Percentiles rank a stretch among this genome's conserved stretches.
Conservation (phyloP, 768 basidiomycete species). For the Pleurotus platypus region DNA sequence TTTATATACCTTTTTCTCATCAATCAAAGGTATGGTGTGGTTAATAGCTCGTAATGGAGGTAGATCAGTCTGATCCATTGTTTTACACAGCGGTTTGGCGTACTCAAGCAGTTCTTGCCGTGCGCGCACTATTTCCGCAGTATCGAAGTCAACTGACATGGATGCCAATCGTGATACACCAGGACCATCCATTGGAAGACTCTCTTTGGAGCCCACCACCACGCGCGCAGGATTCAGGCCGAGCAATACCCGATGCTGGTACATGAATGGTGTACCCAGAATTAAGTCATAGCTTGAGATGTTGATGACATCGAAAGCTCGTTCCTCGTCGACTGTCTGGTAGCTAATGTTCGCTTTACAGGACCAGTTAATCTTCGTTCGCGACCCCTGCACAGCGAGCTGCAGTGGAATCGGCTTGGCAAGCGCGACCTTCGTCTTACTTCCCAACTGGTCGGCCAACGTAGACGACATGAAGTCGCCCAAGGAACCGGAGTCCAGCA, state of each 20-base stretch:
- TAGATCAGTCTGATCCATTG: slow-evolving; percentile 23
- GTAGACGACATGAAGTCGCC: slow-evolving; percentile 38
- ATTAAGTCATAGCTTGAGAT: slow-evolving; percentile 36
- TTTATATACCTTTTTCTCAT: slow-evolving; percentile 22
- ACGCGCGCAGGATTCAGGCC: slow-evolving; percentile 23
- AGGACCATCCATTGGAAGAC: slow-evolving; percentile 17
- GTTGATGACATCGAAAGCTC: slow-evolving; percentile 34
- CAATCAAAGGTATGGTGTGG: slow-evolving; percentile 37
- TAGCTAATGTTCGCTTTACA: slow-evolving; percentile 25
- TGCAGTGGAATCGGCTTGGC: slow-evolving; percentile 29
- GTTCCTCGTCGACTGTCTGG: slow-evolving; percentile 26
- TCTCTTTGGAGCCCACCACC: slow-evolving; percentile 17
- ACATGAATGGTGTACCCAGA: slow-evolving; percentile 36
- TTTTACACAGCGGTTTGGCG: slow-evolving; percentile 20
- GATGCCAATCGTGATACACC: not conserved
- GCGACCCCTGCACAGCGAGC: slow-evolving; percentile 38
- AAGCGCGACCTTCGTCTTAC: slow-evolving; percentile 18
- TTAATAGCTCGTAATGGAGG: slow-evolving; percentile 38
- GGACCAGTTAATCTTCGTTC: slow-evolving; percentile 29
- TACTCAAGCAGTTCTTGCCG: slow-evolving; percentile 17
- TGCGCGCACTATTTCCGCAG: slow-evolving; percentile 10
- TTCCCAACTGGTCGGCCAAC: slow-evolving; percentile 31
- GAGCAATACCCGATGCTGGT: slow-evolving; percentile 22
- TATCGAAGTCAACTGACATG: too few species aligned
- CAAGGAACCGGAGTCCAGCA: slow-evolving; percentile 34